A percentile compares a stretch with the other conserved stretches of the same genome.
phyloP scores from a whole-genome alignment of 139 green algal genomes.

The Coccomyxa sp. region DNA sequence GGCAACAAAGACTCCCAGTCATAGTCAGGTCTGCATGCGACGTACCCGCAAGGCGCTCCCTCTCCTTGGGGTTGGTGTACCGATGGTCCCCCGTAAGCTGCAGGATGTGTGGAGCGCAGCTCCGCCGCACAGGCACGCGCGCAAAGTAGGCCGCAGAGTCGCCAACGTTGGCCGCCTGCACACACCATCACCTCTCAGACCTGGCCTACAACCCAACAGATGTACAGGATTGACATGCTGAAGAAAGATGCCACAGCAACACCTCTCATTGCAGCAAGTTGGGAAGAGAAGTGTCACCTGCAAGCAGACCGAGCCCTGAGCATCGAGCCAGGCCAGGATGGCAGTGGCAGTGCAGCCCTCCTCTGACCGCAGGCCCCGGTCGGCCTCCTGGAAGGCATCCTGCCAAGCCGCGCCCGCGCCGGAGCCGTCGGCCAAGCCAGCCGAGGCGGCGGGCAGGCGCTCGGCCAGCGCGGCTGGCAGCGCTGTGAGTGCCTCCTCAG shows the following conservation, averaged over 20 bases:
- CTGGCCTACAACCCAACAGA: background rate
- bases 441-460: background rate
- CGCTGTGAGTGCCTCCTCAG: conserved; percentile 19
- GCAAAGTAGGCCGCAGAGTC: conserved; percentile 51
- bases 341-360: conserved; percentile 73
- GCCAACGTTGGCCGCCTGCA: conserved; percentile 66
- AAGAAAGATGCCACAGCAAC: too few relatives aligned
- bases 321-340: conserved; percentile 52
- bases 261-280: too few relatives aligned
- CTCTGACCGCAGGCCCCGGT: conserved; percentile 30
- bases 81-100: conserved; percentile 61
- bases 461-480: conserved; percentile 40
- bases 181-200: background rate
- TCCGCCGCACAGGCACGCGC: background rate
- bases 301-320: conserved; percentile 25
- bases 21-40: background rate
- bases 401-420: conserved; percentile 8
- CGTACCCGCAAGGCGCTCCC: conserved; percentile 30
- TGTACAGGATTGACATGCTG: too few relatives aligned
- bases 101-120: background rate
- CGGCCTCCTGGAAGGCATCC: conserved; percentile 31
- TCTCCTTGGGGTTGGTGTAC: conserved; percentile 45
- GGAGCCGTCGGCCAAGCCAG: conserved; percentile 7
- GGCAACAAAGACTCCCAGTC: too few relatives aligned
- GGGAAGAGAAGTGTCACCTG: conserved; percentile 11